Base-by-base conservation (phyloP, 148 eudicot species). In the Hydrangea macrophylla region DNA sequence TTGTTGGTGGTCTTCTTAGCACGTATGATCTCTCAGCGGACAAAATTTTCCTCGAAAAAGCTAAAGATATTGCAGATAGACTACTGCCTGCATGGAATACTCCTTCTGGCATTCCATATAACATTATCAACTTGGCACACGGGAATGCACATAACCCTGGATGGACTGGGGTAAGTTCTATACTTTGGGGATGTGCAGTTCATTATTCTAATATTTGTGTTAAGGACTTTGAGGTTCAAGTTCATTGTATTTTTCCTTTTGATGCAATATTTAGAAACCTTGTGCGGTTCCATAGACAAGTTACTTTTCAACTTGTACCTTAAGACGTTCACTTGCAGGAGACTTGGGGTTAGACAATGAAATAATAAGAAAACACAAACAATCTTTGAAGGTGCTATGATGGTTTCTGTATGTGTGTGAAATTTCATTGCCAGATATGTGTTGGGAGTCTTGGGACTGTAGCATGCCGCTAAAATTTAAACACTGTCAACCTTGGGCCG, bases 31-130 rank as follows among this genome's bases (percentile, higher is more conserved):
- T 95, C 70, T 91, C 99, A 18, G 87, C 89, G 62, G 99, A 95
- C 74, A 86, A 87, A 62, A 65, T 95, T 32, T 95, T 95, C 80
- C 96, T 95, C 62, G 97, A 85, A 55, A 95, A 95, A 80, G 97
- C 99, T 40, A 84, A 63, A 81, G 99, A 95, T 67, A 95, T 95
- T 78, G 99, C 97, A 67, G 93, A 95, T 64, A 85, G 99, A 69
- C 70, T 95, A 62, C 75, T 91, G 59, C 99, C 99, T 68, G 99
- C 99, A n/a, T 95, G 99, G 99, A 85, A 91, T 76, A 79, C 99
- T 30, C 75, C 96, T 48, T 74, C 97, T 72, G 99, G 99, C 60
- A 80, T 95, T 64, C 99, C 99, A 65, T 89, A 67, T 71, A 95
- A 95, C 77, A 71, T 80, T 57, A 95, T 95, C 51, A 95, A 95